phyloP scores from a whole-genome alignment of 192 early-diverging fungal genomes.

The Oehlia diaphana region DNA sequence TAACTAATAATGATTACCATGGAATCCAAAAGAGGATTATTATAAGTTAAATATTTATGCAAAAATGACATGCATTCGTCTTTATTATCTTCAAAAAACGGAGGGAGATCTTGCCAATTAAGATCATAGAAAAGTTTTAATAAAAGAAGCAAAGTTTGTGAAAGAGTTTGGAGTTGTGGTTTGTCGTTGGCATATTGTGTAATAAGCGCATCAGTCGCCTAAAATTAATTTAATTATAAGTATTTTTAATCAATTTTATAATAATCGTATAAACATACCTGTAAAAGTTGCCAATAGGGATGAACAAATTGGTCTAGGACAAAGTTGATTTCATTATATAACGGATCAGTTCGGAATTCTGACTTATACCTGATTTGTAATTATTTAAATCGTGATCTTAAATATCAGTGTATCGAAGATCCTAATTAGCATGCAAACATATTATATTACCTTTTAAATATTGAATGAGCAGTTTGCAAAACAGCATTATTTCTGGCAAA shows the following conservation, averaged over 20 bases:
- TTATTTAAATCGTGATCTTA: background rate
- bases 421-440: constrained; percentile 1
- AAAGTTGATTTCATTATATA: constrained; percentile 90
- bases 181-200: constrained; percentile 63
- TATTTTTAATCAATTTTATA: constrained; percentile 11
- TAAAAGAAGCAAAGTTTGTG: constrained; percentile 74
- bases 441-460: constrained; percentile 76
- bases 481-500: constrained; percentile 88
- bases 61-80: constrained; percentile 77
- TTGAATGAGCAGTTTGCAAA: constrained; percentile 92
- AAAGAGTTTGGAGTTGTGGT: constrained; percentile 66
- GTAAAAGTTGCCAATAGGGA: constrained; percentile 80
- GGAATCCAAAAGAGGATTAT: constrained; percentile 67
- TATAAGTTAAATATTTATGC: constrained; percentile 86
- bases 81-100: constrained; percentile 95
- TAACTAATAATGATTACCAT: constrained; percentile 46
- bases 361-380: constrained; percentile 72
- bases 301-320: constrained; percentile 84
- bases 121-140: constrained; percentile 92
- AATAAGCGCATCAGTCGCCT: constrained; percentile 81
- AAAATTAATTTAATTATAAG: background rate
- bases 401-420: background rate
- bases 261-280: constrained; percentile 46
- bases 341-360: constrained; percentile 72
- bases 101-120: constrained; percentile 95